phyloP scores from a whole-genome alignment of 1,284 basidiomycete genomes.

The Neolentinus lepideus region DNA sequence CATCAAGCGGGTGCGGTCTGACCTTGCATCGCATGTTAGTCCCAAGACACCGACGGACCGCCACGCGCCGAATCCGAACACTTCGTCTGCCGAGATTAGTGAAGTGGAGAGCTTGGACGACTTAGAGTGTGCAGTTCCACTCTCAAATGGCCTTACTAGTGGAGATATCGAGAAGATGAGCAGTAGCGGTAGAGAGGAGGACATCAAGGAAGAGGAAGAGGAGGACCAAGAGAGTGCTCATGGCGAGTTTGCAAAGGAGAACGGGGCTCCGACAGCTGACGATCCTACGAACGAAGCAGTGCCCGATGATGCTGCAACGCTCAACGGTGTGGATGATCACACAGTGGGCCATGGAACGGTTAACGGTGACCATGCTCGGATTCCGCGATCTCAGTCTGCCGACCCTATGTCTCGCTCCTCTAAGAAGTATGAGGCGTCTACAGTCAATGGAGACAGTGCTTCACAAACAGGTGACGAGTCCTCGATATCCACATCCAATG shows the following conservation, averaged over 20 bases:
- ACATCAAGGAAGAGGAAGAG: slow-evolving; percentile 25
- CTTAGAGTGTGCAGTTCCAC: not conserved
- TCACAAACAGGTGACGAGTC: slow-evolving; percentile 47
- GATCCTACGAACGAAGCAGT: not conserved
- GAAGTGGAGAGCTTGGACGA: slow-evolving; percentile 2
- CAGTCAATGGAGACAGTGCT: not conserved
- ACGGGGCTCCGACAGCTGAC: not conserved
- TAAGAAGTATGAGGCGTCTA: slow-evolving; percentile 27
- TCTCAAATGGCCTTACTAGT: not conserved
- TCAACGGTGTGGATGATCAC: slow-evolving; percentile 13
- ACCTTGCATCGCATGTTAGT: slow-evolving; percentile 64
- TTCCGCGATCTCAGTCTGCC: slow-evolving; percentile 70
- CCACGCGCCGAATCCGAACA: slow-evolving; percentile 17
- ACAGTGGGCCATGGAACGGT: slow-evolving; percentile 22
- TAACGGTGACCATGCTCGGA: slow-evolving; percentile 30
- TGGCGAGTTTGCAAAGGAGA: slow-evolving; percentile 2
- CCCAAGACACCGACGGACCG: slow-evolving; percentile 13
- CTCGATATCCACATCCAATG: slow-evolving; percentile 51
- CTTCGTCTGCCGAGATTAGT: slow-evolving; percentile 8
- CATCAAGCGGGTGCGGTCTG: slow-evolving; percentile 80
- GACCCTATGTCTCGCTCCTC: slow-evolving; percentile 53
- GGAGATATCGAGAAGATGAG: slow-evolving; percentile 3
- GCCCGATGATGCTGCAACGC: not conserved
- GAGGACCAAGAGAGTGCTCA: slow-evolving; percentile 14
- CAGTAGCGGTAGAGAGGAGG: slow-evolving; percentile 16